These are phyloP conservation scores for Nothopassalora personata DNA, from an alignment of 2,329 filamentous ascomycete genomes.

Conservation along the genomic window DNA sequence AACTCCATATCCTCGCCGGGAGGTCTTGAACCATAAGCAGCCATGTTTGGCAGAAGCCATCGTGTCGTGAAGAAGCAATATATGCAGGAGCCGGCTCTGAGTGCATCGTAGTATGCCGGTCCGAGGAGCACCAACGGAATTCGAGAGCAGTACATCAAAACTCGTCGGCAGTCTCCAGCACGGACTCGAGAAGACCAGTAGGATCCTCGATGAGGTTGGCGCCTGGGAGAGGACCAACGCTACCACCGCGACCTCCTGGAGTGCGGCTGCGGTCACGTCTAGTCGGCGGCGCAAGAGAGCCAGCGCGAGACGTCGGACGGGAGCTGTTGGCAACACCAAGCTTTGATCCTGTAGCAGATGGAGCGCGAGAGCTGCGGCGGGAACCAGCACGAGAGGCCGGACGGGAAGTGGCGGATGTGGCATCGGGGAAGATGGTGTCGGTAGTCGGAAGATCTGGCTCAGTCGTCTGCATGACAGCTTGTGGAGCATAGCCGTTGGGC, in stretches of 20 bases:
- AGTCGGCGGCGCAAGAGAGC: constrained; percentile 8
- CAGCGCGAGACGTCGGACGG: constrained; percentile 11
- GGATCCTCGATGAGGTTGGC: background rate
- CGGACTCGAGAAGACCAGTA: background rate
- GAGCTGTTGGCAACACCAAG: constrained; percentile 2
- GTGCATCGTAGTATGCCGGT: background rate
- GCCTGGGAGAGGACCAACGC: constrained; percentile 2
- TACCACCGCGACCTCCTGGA: constrained; percentile 12
- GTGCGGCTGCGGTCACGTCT: constrained; percentile 15
- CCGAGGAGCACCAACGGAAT: background rate
- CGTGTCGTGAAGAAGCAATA: background rate
- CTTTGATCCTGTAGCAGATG: constrained; percentile 2
- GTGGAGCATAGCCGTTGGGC: constrained; percentile 3
- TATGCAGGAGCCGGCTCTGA: background rate
- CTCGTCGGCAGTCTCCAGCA: background rate
- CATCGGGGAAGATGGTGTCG: constrained; percentile 11
- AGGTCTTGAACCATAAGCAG: background rate
- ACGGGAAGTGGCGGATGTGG: constrained; percentile 6
- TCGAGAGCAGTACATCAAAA: background rate
- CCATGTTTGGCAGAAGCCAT: background rate
- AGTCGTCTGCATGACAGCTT: constrained; percentile 4
- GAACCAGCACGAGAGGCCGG: constrained; percentile 14
- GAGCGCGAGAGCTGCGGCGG: constrained; percentile 8
- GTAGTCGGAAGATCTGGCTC: constrained; percentile 9
- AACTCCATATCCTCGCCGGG: background rate